Percentiles rank a stretch among this genome's conserved stretches.
Conservation (phyloP, 106 monocot genomes). For the Dioscorea alata region DNA sequence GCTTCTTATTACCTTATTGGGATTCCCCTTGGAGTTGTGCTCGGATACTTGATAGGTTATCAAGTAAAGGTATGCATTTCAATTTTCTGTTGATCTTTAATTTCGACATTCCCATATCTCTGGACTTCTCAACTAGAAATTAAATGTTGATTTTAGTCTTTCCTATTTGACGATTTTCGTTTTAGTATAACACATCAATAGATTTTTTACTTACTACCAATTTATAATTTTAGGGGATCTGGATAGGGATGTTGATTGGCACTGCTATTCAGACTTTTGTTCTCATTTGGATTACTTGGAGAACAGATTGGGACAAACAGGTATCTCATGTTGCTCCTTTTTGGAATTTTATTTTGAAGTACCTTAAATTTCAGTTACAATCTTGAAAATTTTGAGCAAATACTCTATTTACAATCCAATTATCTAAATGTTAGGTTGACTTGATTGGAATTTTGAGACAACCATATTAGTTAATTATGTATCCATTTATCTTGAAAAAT, state of each 20-base stretch:
- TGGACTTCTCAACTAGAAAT: background rate
- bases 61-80: slow-evolving; percentile 51
- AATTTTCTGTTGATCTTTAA: background rate
- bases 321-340: slow-evolving; percentile 13
- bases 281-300: slow-evolving; percentile 58
- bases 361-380: no score
- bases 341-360: background rate
- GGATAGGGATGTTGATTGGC: slow-evolving; percentile 89
- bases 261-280: slow-evolving; percentile 63
- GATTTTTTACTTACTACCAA: background rate
- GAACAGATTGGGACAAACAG: slow-evolving; percentile 87
- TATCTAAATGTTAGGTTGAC: no score
- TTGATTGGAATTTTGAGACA: no score
- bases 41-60: slow-evolving; percentile 32
- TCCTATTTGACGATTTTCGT: no score
- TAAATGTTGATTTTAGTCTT: background rate
- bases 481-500: background rate
- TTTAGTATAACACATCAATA: background rate
- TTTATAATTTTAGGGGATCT: slow-evolving; percentile 50
- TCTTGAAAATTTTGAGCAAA: no score
- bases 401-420: no score
- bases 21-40: slow-evolving; percentile 61
- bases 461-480: no score
- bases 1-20: slow-evolving; percentile 76
- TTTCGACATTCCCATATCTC: background rate